Evolutionary conservation across 202 grass and related monocot species (phyloP).

Genomic region (Elaeis oleifera): DNA sequence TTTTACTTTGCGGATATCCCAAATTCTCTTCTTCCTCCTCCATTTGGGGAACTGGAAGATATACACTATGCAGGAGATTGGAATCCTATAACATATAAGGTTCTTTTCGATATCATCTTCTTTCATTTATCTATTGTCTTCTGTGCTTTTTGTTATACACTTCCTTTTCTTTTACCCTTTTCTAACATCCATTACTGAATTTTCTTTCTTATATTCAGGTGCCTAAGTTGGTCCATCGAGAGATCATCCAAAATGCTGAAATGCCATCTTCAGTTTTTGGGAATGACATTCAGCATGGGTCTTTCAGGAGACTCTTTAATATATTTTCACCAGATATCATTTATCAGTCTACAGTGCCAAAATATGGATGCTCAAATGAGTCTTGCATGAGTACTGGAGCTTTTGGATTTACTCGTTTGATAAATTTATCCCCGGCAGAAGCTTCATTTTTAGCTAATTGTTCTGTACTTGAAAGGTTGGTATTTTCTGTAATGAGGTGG

Average conservation of each 20-base stretch:
- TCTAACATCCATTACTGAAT: not conserved
- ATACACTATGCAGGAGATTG: constrained; percentile 76
- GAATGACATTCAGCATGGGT: constrained; percentile 41
- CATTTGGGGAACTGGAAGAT: constrained; percentile 89
- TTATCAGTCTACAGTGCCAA: constrained; percentile 43
- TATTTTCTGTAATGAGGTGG: constrained; percentile 44
- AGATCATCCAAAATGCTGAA: constrained; percentile 44
- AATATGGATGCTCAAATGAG: constrained; percentile 33
- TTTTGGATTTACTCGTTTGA: constrained; percentile 82
- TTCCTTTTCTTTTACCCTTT: constrained; percentile 19
- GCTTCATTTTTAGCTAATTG: constrained; percentile 66
- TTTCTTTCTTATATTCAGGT: constrained; percentile 48
- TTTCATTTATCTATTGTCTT: constrained; percentile 14
- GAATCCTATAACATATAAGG: constrained; percentile 86
- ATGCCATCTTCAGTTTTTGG: constrained; percentile 28
- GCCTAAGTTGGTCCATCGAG: constrained; percentile 78
- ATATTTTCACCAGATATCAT: constrained; percentile 79
- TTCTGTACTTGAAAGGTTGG: constrained; percentile 58
- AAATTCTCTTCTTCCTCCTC: constrained; percentile 83
- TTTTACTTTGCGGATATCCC: constrained; percentile 90
- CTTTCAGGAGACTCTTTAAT: constrained; percentile 67
- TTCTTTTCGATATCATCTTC: constrained; percentile 15
- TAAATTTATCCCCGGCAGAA: constrained; percentile 66
- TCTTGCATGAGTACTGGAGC: constrained; percentile 36
- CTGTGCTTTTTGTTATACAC: not conserved